Percentiles rank a stretch among this genome's conserved stretches.
Conservation (phyloP, 2,329 filamentous ascomycete species). For the Epichloe scottii region DNA sequence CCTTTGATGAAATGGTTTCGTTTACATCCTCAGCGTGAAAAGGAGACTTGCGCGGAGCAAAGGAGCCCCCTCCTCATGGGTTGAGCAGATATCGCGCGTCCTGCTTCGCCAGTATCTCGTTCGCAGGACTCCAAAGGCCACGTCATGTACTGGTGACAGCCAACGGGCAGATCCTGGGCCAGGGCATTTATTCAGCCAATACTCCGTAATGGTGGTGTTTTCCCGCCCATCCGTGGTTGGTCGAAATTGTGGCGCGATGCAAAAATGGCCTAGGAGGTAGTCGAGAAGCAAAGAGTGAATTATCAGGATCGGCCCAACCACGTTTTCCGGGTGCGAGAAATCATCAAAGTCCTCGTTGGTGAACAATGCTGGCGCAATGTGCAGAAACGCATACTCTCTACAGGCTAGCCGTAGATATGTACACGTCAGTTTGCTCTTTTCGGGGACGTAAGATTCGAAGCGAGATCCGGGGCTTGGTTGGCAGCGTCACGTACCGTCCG, state of each 20-base stretch:
- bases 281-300: slow-evolving; percentile 25
- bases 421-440: neutral
- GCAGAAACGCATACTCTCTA: slow-evolving; percentile 10
- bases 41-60: no score
- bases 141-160: no score
- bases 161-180: neutral
- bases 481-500: slow-evolving; percentile 9
- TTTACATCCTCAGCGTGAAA: slow-evolving; percentile 2
- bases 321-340: slow-evolving; percentile 19
- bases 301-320: slow-evolving; percentile 20
- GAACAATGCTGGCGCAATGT: slow-evolving; percentile 10
- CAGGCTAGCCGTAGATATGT: slow-evolving; percentile 8
- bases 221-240: slow-evolving; percentile 14
- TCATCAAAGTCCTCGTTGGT: slow-evolving; percentile 19
- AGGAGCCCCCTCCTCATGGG: no score
- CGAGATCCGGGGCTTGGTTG: no score
- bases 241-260: slow-evolving; percentile 10
- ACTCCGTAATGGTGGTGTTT: slow-evolving; percentile 13
- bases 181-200: slow-evolving; percentile 12
- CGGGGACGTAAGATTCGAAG: no score
- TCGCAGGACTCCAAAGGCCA: no score
- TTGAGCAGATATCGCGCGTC: no score
- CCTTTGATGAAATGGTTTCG: no score
- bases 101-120: no score
- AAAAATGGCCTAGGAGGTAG: slow-evolving; percentile 14